Evolutionary conservation across 2,329 filamentous ascomycete genomes (phyloP).

Genomic region (Chaetomium sp.): DNA sequence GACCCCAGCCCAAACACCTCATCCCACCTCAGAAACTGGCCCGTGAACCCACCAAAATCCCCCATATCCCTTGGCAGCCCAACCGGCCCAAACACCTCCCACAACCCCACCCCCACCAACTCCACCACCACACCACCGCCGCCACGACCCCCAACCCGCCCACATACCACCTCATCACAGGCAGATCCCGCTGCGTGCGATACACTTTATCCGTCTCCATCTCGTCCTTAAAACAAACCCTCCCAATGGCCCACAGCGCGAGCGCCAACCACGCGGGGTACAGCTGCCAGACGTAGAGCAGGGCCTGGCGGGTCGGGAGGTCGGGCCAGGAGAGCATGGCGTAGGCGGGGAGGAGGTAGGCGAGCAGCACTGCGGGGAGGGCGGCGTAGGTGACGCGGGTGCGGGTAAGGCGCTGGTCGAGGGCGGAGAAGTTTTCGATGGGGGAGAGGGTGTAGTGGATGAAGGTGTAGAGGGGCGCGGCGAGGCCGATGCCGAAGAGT

Average conservation of each 20-base stretch:
- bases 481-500: conserved; percentile 24
- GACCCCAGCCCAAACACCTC: conserved; percentile 22
- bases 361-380: conserved; percentile 24
- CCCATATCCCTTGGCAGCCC: conserved; percentile 6
- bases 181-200: conserved; percentile 17
- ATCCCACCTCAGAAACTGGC: conserved; percentile 27
- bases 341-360: conserved; percentile 26
- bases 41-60: conserved; percentile 11
- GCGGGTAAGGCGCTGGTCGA: conserved; percentile 30
- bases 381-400: conserved; percentile 13
- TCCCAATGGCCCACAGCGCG: neutral
- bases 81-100: conserved; percentile 14
- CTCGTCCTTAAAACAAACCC: conserved; percentile 16
- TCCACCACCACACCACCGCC: conserved; percentile 24
- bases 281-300: conserved; percentile 27
- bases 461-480: conserved; percentile 27
- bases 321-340: conserved; percentile 12
- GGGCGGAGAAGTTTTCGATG: conserved; percentile 26
- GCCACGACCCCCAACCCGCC: conserved; percentile 5
- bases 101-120: neutral
- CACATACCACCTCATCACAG: conserved; percentile 23
- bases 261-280: conserved; percentile 24
- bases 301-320: conserved; percentile 8
- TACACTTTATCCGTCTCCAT: conserved; percentile 19
- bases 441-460: conserved; percentile 30